A percentile compares a stretch with the other conserved stretches of the same genome.
Evolutionary conservation across 768 basidiomycete species (phyloP).

Genomic region (Strobilomyces echinocephalus): DNA sequence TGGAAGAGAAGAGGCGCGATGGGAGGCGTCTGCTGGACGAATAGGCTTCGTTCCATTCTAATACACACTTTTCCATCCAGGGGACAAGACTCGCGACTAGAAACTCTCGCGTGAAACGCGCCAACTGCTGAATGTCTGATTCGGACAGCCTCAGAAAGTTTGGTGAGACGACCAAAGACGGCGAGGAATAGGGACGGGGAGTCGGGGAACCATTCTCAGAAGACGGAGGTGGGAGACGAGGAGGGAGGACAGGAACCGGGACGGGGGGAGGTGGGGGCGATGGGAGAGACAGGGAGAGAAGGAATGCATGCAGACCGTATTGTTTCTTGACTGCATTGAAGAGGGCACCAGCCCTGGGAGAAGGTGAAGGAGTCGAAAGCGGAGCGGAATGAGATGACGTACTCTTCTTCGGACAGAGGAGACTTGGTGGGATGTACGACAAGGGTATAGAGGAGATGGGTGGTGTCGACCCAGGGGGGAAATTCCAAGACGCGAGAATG

Average conservation of each 20-base stretch:
- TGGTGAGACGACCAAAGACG: constrained; percentile 5
- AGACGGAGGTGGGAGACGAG: constrained; percentile 55
- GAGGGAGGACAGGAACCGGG: constrained; percentile 59
- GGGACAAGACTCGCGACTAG: constrained; percentile 85
- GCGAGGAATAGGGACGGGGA: neutral
- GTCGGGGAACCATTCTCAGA: constrained; percentile 18
- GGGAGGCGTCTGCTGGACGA: constrained; percentile 74
- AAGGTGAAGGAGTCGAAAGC: constrained; percentile 7
- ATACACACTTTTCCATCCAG: constrained; percentile 93
- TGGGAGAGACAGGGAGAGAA: constrained; percentile 61
- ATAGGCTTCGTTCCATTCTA: constrained; percentile 92
- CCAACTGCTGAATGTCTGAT: constrained; percentile 68
- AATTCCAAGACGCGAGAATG: constrained; percentile 63
- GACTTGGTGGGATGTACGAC: constrained; percentile 73
- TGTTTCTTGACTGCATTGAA: constrained; percentile 88
- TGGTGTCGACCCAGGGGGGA: constrained; percentile 78
- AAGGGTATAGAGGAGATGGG: constrained; percentile 65
- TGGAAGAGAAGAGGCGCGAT: constrained; percentile 81
- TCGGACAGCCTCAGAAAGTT: constrained; percentile 53
- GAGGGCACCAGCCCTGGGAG: constrained; percentile 62
- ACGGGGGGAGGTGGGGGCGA: constrained; percentile 62
- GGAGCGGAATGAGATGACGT: constrained; percentile 30
- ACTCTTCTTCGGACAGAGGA: constrained; percentile 76
- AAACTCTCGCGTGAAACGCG: constrained; percentile 81
- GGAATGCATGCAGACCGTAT: constrained; percentile 71